Conservation (phyloP, 306 rosid genomes). For the Delonix regia region DNA sequence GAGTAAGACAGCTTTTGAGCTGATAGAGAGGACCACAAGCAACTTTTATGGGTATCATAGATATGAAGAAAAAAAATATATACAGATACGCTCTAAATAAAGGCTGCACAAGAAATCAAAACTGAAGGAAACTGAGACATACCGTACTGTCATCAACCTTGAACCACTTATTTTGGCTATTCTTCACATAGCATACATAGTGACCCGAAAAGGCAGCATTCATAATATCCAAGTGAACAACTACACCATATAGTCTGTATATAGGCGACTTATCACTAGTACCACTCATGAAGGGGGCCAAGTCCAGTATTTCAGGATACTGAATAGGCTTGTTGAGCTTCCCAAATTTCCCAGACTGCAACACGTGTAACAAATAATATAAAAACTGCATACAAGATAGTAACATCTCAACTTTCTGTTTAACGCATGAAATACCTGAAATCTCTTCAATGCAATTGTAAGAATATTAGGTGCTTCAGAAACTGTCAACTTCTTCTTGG, state of each 20-base stretch:
- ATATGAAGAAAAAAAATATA: background rate
- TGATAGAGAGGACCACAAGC: slow-evolving; percentile 13
- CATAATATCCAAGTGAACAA: slow-evolving; percentile 94
- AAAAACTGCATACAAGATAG: background rate
- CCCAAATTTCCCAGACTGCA: slow-evolving; percentile 96
- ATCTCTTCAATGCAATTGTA: slow-evolving; percentile 93
- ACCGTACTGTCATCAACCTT: slow-evolving; percentile 93
- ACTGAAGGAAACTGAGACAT: slow-evolving; percentile 39
- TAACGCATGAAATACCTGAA: slow-evolving; percentile 66
- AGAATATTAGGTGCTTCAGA: slow-evolving; percentile 95
- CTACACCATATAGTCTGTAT: slow-evolving; percentile 85
- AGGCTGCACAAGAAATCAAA: slow-evolving; percentile 15
- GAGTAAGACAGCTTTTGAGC: background rate
- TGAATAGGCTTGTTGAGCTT: slow-evolving; percentile 89
- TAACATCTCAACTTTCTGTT: slow-evolving; percentile 24
- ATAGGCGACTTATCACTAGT: slow-evolving; percentile 88
- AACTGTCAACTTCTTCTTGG: slow-evolving; percentile 91
- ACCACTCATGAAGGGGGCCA: slow-evolving; percentile 90
- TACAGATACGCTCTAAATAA: slow-evolving; percentile 2
- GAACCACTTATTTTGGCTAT: slow-evolving; percentile 91
- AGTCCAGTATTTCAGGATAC: slow-evolving; percentile 81
- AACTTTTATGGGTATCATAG: background rate
- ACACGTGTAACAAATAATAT: slow-evolving; percentile 17
- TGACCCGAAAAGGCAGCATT: slow-evolving; percentile 97
- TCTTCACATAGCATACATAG: slow-evolving; percentile 93